These are phyloP conservation scores for Cytospora piceae DNA, from an alignment of 2,329 filamentous ascomycete species.

Conservation along the genomic window DNA sequence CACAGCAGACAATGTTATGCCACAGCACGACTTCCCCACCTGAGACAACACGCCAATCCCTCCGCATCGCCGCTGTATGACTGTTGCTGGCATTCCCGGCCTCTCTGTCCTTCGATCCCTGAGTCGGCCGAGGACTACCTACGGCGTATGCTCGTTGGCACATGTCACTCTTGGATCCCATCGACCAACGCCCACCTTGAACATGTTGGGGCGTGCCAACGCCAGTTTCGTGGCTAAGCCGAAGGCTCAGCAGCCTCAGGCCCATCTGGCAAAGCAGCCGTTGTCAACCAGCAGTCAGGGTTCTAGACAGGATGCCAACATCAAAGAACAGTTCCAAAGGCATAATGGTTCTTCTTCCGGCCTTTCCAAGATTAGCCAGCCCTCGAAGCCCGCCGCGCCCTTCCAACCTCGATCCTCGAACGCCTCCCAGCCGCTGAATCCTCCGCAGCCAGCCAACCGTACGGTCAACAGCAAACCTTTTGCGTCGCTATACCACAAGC, in stretches of 20 bases:
- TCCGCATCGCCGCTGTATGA: constrained; percentile 34
- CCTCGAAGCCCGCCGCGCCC: constrained; percentile 31
- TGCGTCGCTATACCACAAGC: constrained; percentile 48
- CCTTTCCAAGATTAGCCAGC: constrained; percentile 18
- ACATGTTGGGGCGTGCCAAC: constrained; percentile 30
- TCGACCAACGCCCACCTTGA: constrained; percentile 13
- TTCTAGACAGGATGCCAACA: constrained; percentile 48
- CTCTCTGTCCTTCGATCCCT: constrained; percentile 31
- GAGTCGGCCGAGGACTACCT: constrained; percentile 25
- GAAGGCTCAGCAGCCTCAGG: constrained; percentile 33
- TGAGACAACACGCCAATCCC: constrained; percentile 15
- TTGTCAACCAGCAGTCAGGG: constrained; percentile 62
- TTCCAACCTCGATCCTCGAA: constrained; percentile 43
- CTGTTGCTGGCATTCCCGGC: constrained; percentile 30
- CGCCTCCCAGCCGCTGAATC: constrained; percentile 34
- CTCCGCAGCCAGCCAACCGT: constrained; percentile 27
- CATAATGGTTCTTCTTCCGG: constrained; percentile 40
- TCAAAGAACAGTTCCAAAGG: constrained; percentile 54
- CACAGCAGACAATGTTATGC: constrained; percentile 15
- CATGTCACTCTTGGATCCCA: neutral
- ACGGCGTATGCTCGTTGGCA: constrained; percentile 11
- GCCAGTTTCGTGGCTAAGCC: constrained; percentile 44
- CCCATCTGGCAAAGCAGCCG: constrained; percentile 52
- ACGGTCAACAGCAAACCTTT: constrained; percentile 38
- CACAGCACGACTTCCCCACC: constrained; percentile 18